Evolutionary conservation across 805 yeast species (phyloP).

Genomic region (Teunomyces lycoperdinae): DNA sequence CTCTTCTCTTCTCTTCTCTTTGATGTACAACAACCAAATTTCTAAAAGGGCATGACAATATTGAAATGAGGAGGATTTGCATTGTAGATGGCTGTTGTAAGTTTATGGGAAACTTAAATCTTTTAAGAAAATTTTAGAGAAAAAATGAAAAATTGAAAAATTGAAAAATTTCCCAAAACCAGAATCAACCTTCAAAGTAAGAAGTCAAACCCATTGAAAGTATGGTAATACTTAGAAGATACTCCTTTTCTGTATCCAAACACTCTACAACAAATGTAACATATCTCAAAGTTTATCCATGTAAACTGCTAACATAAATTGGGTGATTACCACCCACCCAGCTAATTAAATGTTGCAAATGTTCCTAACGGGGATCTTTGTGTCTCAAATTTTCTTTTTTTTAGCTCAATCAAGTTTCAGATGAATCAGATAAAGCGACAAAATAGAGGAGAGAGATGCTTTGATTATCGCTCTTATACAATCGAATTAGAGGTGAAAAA

Average conservation of each 20-base stretch:
- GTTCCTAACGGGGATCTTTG: neutral
- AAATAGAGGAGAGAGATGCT: neutral
- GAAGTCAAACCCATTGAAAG: too few species aligned
- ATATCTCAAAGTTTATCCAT: too few species aligned
- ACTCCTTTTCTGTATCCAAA: neutral
- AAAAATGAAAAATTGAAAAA: neutral
- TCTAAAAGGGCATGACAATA: too few species aligned
- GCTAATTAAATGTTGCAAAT: neutral
- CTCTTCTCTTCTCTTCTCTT: too few species aligned
- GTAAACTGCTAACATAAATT: neutral
- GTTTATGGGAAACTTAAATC: too few species aligned
- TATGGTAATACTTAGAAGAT: too few species aligned
- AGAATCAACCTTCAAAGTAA: neutral
- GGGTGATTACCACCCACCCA: neutral
- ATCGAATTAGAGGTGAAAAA: neutral
- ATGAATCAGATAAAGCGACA: neutral
- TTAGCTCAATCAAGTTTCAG: neutral
- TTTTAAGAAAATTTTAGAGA: neutral
- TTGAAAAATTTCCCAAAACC: neutral
- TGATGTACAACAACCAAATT: too few species aligned
- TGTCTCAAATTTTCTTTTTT: neutral
- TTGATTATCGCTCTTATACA: neutral
- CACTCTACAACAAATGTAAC: too few species aligned
- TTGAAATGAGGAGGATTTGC: too few species aligned
- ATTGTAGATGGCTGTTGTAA: too few species aligned